A percentile compares a stretch with the other conserved stretches of the same genome.
Conservation (phyloP, 2,329 filamentous ascomycete species). For the Pseudopyrenochaeta lycopersici region DNA sequence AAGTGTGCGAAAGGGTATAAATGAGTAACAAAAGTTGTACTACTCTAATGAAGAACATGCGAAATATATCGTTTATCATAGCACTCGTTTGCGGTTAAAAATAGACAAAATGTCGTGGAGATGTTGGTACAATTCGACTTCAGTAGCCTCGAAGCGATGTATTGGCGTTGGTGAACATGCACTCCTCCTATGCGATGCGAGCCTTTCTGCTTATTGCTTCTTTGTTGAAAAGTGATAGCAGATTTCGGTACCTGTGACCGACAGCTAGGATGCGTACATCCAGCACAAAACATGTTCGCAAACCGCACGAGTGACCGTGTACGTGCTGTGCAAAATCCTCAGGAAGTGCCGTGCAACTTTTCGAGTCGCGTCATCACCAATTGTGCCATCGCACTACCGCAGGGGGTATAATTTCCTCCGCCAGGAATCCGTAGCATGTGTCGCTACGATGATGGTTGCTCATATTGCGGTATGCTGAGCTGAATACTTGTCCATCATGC, state of each 20-base stretch:
- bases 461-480: conserved; percentile 28
- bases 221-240: neutral
- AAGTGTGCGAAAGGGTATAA: neutral
- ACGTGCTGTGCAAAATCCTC: neutral
- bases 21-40: neutral
- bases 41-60: conserved; percentile 1
- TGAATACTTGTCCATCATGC: conserved; percentile 57
- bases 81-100: neutral
- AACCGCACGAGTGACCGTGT: neutral
- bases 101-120: neutral
- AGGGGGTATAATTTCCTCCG: neutral
- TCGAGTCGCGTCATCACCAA: conserved; percentile 1
- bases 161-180: neutral
- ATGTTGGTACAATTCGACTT: conserved; percentile 1
- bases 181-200: neutral
- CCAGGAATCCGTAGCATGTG: neutral
- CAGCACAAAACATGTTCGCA: neutral
- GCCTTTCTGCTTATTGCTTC: neutral
- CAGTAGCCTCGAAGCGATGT: too few relatives aligned
- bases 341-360: conserved; percentile 11
- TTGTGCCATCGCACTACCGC: neutral
- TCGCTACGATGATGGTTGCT: neutral
- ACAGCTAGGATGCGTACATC: neutral
- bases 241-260: neutral
- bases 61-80: conserved; percentile 3